Percentiles rank a stretch among this genome's conserved stretches.
These are phyloP conservation scores for Crataegus laevigata DNA, from an alignment of 306 rosid species.

Conservation along the genomic window DNA sequence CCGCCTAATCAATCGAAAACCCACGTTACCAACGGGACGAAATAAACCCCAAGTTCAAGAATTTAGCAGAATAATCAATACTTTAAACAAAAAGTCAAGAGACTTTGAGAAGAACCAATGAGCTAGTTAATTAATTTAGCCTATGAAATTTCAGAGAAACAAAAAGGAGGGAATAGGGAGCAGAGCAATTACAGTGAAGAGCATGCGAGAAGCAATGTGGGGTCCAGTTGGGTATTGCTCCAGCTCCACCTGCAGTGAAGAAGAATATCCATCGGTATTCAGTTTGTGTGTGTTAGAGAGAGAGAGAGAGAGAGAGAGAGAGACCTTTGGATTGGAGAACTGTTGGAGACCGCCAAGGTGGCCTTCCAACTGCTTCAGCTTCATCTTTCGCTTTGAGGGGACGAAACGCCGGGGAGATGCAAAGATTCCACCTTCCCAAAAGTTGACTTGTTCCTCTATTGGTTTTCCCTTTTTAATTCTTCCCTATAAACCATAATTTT, in stretches of 20 bases:
- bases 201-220: slow-evolving; percentile 92
- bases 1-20: slow-evolving; percentile 53
- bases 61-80: background rate
- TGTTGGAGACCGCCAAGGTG: slow-evolving; percentile 65
- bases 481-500: background rate
- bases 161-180: background rate
- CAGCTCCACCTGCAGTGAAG: slow-evolving; percentile 51
- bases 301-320: slow-evolving; percentile 13
- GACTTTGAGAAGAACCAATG: background rate
- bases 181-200: slow-evolving; percentile 51
- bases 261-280: background rate
- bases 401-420: background rate
- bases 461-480: background rate
- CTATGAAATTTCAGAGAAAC: background rate
- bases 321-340: slow-evolving; percentile 73
- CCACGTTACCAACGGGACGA: background rate
- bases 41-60: background rate
- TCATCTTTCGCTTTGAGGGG: slow-evolving; percentile 31
- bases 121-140: background rate
- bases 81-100: background rate
- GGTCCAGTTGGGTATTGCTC: slow-evolving; percentile 98
- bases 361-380: slow-evolving; percentile 85
- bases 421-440: background rate
- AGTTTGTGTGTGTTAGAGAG: background rate
- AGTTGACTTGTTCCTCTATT: background rate